Percentiles rank a stretch among this genome's conserved stretches.
Conservation (phyloP, 805 yeast species). For the Starmerella bombicola region DNA sequence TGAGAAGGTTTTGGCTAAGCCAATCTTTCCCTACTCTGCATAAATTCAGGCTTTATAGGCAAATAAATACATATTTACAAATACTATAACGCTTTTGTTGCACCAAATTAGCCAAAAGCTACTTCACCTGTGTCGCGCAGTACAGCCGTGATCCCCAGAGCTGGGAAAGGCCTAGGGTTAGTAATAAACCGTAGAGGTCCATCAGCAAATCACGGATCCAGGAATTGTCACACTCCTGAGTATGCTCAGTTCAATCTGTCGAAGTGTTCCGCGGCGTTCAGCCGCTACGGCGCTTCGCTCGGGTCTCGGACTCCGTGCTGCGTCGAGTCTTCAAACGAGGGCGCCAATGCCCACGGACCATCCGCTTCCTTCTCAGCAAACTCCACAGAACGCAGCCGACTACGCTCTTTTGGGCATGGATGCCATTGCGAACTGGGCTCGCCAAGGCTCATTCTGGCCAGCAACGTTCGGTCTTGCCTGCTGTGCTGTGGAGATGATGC, state of each 20-base stretch:
- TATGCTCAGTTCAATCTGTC: constrained; percentile 9
- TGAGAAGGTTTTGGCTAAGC: too few relatives aligned
- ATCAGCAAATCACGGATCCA: constrained; percentile 14
- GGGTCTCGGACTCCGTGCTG: neutral
- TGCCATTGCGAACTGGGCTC: constrained; percentile 77
- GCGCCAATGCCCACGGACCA: constrained; percentile 45
- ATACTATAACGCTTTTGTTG: too few relatives aligned
- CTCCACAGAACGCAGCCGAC: constrained; percentile 50
- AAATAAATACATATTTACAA: too few relatives aligned
- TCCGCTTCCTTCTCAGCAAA: constrained; percentile 57
- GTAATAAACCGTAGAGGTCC: too few relatives aligned
- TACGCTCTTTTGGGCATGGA: constrained; percentile 74
- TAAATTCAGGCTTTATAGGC: too few relatives aligned
- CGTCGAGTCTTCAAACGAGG: constrained; percentile 23
- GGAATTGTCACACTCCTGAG: constrained; percentile 8
- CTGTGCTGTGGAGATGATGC: constrained; percentile 95
- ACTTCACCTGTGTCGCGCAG: too few relatives aligned
- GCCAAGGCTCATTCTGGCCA: constrained; percentile 89
- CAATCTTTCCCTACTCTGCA: too few relatives aligned
- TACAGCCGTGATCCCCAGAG: too few relatives aligned
- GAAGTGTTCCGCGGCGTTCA: constrained; percentile 8
- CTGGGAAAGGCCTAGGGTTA: too few relatives aligned
- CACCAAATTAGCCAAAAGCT: too few relatives aligned
- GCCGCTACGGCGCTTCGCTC: constrained; percentile 1
- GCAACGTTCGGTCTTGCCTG: constrained; percentile 85